Evolutionary conservation across 768 basidiomycete species (phyloP), one percentile per base, ranked within the genome.

Genomic region (Termitomyces titanicus): DNA sequence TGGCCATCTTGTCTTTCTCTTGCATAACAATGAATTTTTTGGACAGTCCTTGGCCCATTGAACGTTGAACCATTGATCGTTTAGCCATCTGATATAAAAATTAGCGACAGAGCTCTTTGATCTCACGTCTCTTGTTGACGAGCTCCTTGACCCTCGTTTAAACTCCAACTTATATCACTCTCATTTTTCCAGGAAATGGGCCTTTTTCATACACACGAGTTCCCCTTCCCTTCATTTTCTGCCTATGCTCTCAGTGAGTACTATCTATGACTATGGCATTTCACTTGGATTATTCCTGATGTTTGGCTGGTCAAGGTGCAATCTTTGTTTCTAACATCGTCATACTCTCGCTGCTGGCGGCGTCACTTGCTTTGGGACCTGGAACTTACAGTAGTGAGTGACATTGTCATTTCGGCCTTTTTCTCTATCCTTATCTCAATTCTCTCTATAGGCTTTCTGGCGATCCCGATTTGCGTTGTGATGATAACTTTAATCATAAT

Each of bases 401-500:
- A n/a, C 44, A 11, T 13, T 1, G 25, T 15, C 10, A 13, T 5
- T 34, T n/a, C n/a, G n/a, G 13, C 18, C 27, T 5, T 5, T 49
- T 31, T 5, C 9, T 39, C 1, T 27, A 2, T 12, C 1, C 25
- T 7, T 12, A n/a, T 20, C 20, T 47, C 10, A 38, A 27, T 13
- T 2, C 20, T 18, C 12, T 13, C 17, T 20, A 29, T 24, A 65
- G 63, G 53, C 29, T 46, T 59, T 18, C 49, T 62, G 38, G 53
- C 61, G 6, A 52, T 31, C 17, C 61, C 60, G 18, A 55, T 64
- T 38, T 56, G 54, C 40, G 38, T 64, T 8, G 51, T 53, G 31
- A 47, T 63, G 61, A 38, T 66, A 37, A 51, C 55, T 17, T 46
- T 62, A 10, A 60, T 66, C 11, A 51, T 58, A 31, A 47, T 64